Percentiles rank a stretch among this genome's conserved stretches.
phyloP scores from a whole-genome alignment of 202 grass and related monocot genomes.

The Carex arenaria region DNA sequence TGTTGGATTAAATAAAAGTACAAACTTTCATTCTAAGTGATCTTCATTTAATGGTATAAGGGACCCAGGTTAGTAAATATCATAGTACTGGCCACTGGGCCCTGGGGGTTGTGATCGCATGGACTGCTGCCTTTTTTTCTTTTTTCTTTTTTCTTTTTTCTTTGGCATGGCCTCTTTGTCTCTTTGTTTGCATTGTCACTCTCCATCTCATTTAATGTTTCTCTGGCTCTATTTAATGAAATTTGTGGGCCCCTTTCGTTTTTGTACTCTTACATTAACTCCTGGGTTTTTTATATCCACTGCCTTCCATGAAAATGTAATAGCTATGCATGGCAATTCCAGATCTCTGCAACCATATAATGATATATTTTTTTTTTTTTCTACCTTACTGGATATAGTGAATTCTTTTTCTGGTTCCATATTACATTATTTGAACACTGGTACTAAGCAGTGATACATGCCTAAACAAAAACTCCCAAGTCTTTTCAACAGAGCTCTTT shows the following conservation, averaged over 20 bases:
- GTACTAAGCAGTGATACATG: not conserved
- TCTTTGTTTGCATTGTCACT: conserved; percentile 28
- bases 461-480: not conserved
- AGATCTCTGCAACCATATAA: not conserved
- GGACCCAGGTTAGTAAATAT: conserved; percentile 23
- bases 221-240: conserved; percentile 23
- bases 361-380: not conserved
- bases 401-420: not conserved
- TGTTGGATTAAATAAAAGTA: not conserved
- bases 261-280: conserved; percentile 25
- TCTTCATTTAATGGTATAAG: conserved; percentile 18
- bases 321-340: not conserved
- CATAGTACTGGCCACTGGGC: not conserved
- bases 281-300: not conserved
- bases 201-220: conserved; percentile 18
- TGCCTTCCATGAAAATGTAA: not conserved
- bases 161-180: conserved; percentile 25
- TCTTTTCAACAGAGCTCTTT: not conserved
- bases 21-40: conserved; percentile 20
- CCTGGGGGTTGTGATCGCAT: not conserved
- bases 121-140: not conserved
- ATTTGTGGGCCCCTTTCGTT: not conserved
- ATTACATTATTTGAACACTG: not conserved
- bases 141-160: not conserved
- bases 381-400: not conserved